Base-by-base conservation (phyloP, 768 basidiomycete species). In the Lactifluus rugatus region DNA sequence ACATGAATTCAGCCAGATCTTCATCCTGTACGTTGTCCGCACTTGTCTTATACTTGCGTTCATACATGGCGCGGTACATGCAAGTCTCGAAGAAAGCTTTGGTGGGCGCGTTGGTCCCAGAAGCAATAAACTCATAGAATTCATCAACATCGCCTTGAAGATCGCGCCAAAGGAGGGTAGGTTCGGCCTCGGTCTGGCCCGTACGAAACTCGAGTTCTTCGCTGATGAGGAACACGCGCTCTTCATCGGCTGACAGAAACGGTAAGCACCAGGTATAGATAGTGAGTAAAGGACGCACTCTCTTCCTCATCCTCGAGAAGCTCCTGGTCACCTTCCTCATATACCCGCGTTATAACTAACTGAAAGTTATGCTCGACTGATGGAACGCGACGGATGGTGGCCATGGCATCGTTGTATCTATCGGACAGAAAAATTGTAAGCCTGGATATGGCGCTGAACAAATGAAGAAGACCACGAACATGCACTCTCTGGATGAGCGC, bases 21-120 rank as follows among this genome's bases (percentile, higher is more conserved):
- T 76, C 71, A 65, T 91, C 87, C 31, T 69, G 70, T 17, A 85
- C 79, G 59, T 76, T 80, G 54, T 89, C 85, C 11, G 89, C 88
- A 64, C 81, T 82, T 51, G 65, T 75, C 65, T 78, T 84, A 75
- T 87, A 86, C 74, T 93, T 94, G 72, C 93, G 82, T 69, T 99
- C 96, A 70, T 87, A 98, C 84, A 98, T 93, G 58, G 95, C 95
- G 28, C 90, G 84, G 65, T 95, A 89, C 79, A 97, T 88, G 72
- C 93, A 90, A 25, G 85, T 85, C 73, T 97, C 93, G 68, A 98
- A 96, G 69, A 93, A 88, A 16, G 81, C 85, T 48, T 84, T 81
- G 0, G 91, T 94, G 0, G 89, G 87, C 52, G 70, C 77, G 51
- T 82, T 83, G 47, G 91, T 92, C 5, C 84, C 84, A 13, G 78